Percentiles rank a stretch among this genome's conserved stretches.
Conservation (phyloP, 1,284 basidiomycete species). For the Apiotrichum gracile region DNA sequence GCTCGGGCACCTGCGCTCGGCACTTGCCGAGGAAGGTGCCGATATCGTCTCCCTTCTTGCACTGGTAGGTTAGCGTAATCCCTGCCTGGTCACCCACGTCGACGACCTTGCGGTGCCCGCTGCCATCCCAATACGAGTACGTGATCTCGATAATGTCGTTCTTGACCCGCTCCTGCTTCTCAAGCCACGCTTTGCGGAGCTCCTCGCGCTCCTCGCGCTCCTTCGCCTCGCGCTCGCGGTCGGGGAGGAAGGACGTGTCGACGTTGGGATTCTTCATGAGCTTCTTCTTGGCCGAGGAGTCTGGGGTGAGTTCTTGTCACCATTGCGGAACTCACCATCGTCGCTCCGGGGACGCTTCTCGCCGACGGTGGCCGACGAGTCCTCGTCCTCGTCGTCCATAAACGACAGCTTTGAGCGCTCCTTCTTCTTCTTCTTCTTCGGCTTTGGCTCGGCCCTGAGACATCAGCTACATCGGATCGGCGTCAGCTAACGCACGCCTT, state of each 20-base stretch:
- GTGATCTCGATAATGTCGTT: constrained; percentile 46
- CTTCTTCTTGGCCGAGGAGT: constrained; percentile 57
- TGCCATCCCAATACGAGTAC: constrained; percentile 98
- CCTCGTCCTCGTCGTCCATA: constrained; percentile 64
- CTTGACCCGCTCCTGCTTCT: constrained; percentile 57
- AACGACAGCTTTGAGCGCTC: constrained; percentile 88
- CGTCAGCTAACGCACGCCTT: constrained; percentile 20
- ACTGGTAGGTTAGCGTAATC: constrained; percentile 53
- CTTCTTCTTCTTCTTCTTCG: constrained; percentile 85
- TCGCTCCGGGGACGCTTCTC: constrained; percentile 25
- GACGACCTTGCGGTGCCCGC: constrained; percentile 89
- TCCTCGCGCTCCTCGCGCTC: constrained; percentile 84
- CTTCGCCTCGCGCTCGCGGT: constrained; percentile 87
- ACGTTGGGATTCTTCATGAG: constrained; percentile 92
- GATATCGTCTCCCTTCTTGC: constrained; percentile 96
- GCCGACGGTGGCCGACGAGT: constrained; percentile 13
- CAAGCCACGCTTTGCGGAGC: constrained; percentile 83
- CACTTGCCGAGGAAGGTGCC: constrained; percentile 87
- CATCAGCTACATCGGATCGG: constrained; percentile 3
- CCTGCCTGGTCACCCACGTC: constrained; percentile 54
- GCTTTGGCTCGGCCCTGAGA: constrained; percentile 43
- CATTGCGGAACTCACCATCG: constrained; percentile 15
- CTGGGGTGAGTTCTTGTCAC: constrained; percentile 3
- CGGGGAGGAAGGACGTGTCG: constrained; percentile 96
- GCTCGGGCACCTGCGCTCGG: constrained; percentile 83